Evolutionary conservation across 164 flowering plant species (phyloP), one percentile per base, ranked within the genome.

Genomic region (Aristolochia californica): DNA sequence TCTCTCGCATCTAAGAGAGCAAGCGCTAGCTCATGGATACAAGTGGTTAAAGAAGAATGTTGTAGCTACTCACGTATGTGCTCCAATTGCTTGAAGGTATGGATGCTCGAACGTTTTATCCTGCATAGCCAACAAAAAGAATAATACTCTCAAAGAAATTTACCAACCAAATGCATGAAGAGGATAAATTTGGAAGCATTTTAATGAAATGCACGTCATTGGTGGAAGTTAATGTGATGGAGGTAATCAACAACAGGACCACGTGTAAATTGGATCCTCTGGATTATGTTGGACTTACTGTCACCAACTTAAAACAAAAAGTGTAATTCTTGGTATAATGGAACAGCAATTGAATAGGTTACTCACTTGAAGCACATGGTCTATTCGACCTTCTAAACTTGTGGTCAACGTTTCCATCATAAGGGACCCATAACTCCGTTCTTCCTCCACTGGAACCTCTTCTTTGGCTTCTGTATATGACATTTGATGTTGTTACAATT

Each of bases 31-130:
- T 47, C 22, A 20, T 4, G 18, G 22, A 13, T 17, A 47, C 5
- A 17, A 47, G 22, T 47, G 22, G 18, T 17, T 4, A 22, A 8
- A 26, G 18, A n/a, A 45, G 50, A 47, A 1, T 9, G 53, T 27
- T 12, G 45, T 2, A 11, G 23, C 15, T 47, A 56, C 98, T 83
- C 75, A 91, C 98, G 98, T 89, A 60, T 93, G 98, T 17, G 98
- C 13, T 62, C 93, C 91, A 40, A 91, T 65, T 43, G 91, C 95
- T 55, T 81, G 81, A 62, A 91, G 65, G 60, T 85, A 91, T 43
- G 87, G 75, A 73, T 88, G 97, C 48, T 84, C 78, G 70, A 91
- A 91, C 43, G 98, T 93, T 70, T 87, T 83, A 71, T 89, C 96
- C 98, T 91, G 87, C 74, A 79, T 4, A 34, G 53, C 24, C 20